phyloP scores from a whole-genome alignment of 2,329 filamentous ascomycete genomes.

The Xylaria sp. region DNA sequence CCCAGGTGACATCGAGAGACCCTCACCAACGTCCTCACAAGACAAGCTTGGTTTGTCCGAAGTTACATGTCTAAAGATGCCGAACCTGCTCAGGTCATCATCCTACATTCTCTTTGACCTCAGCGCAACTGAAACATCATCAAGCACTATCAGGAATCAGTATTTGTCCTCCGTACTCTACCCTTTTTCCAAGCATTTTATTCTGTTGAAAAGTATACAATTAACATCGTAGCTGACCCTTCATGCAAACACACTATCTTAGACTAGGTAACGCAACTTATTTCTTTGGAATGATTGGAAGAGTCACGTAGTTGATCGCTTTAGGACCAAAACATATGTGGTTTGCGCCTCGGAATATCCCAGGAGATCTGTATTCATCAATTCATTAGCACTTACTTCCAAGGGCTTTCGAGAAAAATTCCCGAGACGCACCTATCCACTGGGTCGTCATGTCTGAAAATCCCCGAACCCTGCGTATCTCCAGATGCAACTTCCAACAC shows the following conservation, averaged over 20 bases:
- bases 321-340: constrained; percentile 58
- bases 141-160: too few species aligned
- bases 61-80: too few species aligned
- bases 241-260: background rate
- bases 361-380: constrained; percentile 48
- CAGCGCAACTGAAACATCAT: too few species aligned
- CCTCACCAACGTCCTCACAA: background rate
- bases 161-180: too few species aligned
- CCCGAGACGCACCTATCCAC: constrained; percentile 51
- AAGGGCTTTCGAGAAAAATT: background rate
- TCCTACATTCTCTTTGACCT: too few species aligned
- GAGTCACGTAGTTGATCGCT: constrained; percentile 58
- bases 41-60: too few species aligned
- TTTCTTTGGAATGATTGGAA: constrained; percentile 57
- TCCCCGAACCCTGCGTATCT: constrained; percentile 64
- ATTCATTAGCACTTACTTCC: constrained; percentile 4
- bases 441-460: constrained; percentile 58
- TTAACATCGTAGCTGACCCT: too few species aligned
- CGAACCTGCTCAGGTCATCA: too few species aligned
- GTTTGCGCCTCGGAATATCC: constrained; percentile 58
- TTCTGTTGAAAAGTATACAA: too few species aligned
- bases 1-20: too few species aligned
- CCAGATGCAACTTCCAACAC: constrained; percentile 60
- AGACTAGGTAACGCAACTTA: background rate
- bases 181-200: too few species aligned